Base-by-base conservation (phyloP, 306 rosid genomes). In the Begonia fuchsioides region DNA sequence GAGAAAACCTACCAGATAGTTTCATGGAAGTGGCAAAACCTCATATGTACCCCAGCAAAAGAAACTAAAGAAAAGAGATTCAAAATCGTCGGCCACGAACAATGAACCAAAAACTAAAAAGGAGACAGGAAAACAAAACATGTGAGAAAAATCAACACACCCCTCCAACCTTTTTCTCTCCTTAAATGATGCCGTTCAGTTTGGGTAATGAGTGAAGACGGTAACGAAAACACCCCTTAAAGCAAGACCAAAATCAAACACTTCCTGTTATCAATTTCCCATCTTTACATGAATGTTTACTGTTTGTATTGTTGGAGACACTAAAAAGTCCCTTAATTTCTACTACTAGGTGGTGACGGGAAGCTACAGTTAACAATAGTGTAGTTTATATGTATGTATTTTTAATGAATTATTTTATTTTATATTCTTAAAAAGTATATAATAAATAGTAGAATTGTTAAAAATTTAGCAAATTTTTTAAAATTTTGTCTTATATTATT, bases 181-280 rank as follows among this genome's bases (percentile, higher is more conserved):
- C 74, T 38, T 32, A 62, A 66, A 66, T 62, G 72, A 68, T 74
- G 80, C 62, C 56, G 68, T 54, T 38, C 58, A 52, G 67, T 62
- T 14, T 8, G 67, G 83, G 44, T 70, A 67, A 76, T 69, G 87
- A 80, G 83, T 69, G 50, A 41, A 56, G 43, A 51, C 49, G 44
- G 84, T 12, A 51, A 51, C 15, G 10, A 15, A 15, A 49, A 1
- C 35, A 26, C 35, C 35, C 35, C 35, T 26, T 26, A 0, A 4
- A 26, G 8, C 35, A 5, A 3, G 35, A 51, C 38, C 26, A 6
- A 52, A 52, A 52, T 52, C 56, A 38, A 26, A 13, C 20, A 51
- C 45, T 54, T 57, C 58, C 57, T 51, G 5, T 26, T 26, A 26
- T 26, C 35, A 26, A 26, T 26, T 26, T 26, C 35, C 35, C 35